phyloP scores from a whole-genome alignment of 106 monocot genomes.

The Apostasia shenzhenica region DNA sequence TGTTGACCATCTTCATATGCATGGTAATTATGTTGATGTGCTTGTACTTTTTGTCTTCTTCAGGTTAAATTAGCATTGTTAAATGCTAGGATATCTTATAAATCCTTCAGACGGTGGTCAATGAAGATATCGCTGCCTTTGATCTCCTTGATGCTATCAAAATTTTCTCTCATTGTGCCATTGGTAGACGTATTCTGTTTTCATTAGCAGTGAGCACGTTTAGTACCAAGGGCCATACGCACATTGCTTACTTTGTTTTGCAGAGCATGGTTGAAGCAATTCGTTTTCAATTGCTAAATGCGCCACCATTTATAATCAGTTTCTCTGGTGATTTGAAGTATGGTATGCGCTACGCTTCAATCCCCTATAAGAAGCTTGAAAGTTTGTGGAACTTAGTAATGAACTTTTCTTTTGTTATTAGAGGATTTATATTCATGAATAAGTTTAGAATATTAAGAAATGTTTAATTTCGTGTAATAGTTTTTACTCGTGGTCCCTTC shows the following conservation, averaged over 20 bases:
- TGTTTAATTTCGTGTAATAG: too few species aligned
- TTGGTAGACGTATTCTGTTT: constrained; percentile 37
- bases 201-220: neutral
- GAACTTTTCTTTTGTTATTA: neutral
- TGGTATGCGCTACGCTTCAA: constrained; percentile 63
- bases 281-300: constrained; percentile 72
- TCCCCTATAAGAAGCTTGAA: neutral
- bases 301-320: constrained; percentile 70
- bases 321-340: constrained; percentile 90
- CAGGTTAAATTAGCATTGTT: constrained; percentile 76
- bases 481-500: too few species aligned
- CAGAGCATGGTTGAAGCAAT: constrained; percentile 83
- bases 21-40: neutral
- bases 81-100: constrained; percentile 86
- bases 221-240: neutral
- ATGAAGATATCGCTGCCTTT: constrained; percentile 43
- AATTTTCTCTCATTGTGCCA: constrained; percentile 69
- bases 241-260: constrained; percentile 15
- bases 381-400: neutral
- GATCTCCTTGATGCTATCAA: constrained; percentile 85
- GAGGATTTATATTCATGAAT: neutral
- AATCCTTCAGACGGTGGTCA: constrained; percentile 83
- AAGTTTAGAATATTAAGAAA: too few species aligned
- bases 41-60: constrained; percentile 3
- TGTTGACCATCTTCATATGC: neutral